Conservation (phyloP, 768 basidiomycete genomes). For the Pilatotrama ljubarskyi region DNA sequence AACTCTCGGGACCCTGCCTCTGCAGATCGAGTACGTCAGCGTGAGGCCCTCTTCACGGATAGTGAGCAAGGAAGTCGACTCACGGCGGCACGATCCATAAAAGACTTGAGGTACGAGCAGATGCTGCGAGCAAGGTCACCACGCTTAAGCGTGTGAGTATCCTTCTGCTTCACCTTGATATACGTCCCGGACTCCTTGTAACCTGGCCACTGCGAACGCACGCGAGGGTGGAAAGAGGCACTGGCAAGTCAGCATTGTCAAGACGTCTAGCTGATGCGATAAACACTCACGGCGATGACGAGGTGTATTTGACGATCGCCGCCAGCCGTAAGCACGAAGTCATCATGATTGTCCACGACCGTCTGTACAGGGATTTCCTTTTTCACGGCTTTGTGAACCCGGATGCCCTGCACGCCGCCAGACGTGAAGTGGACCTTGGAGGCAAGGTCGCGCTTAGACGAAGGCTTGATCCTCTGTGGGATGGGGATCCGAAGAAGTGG, state of each 20-base stretch:
- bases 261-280: background rate
- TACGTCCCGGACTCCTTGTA: constrained; percentile 21
- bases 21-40: background rate
- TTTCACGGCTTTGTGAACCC: constrained; percentile 12
- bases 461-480: constrained; percentile 4
- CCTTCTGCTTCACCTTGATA: constrained; percentile 20
- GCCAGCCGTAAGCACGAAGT: constrained; percentile 15
- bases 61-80: background rate
- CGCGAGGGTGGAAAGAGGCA: background rate
- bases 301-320: constrained; percentile 21
- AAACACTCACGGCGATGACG: constrained; percentile 16
- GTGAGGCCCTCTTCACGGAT: background rate
- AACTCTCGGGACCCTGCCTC: background rate
- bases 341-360: constrained; percentile 3
- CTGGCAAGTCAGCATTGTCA: background rate
- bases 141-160: constrained; percentile 14
- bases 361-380: background rate
- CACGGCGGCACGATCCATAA: constrained; percentile 13
- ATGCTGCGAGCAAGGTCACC: constrained; percentile 14
- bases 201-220: constrained; percentile 23
- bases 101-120: constrained; percentile 6
- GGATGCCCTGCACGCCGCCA: constrained; percentile 11
- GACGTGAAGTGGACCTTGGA: constrained; percentile 9
- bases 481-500: constrained; percentile 5
- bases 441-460: background rate